These are phyloP conservation scores for Saturnispora serradocipensis DNA, from an alignment of 805 yeast genomes.

Conservation along the genomic window DNA sequence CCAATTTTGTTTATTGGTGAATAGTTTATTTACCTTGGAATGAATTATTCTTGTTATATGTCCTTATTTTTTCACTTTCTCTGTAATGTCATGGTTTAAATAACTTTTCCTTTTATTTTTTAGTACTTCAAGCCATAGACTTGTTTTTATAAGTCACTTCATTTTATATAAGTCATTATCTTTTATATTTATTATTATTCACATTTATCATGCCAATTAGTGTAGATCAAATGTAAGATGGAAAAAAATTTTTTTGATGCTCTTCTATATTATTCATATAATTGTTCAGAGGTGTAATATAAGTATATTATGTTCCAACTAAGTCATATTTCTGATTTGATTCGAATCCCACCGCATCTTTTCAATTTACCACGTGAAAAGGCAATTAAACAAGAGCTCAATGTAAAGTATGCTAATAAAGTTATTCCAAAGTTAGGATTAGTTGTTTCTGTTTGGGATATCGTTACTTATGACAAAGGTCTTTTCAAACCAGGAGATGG, in stretches of 20 bases:
- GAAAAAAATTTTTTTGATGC: conserved; percentile 2
- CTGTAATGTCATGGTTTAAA: neutral
- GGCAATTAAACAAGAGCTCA: conserved; percentile 72
- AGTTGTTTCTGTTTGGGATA: conserved; percentile 77
- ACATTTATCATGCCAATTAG: neutral
- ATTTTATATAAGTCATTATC: neutral
- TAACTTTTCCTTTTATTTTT: neutral
- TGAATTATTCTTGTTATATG: neutral
- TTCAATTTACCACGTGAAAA: conserved; percentile 64
- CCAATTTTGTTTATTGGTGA: neutral
- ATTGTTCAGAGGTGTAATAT: neutral
- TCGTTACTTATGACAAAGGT: conserved; percentile 78
- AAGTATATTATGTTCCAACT: conserved; percentile 65
- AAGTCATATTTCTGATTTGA: conserved; percentile 70
- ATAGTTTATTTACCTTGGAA: neutral
- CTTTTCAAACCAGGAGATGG: conserved; percentile 92
- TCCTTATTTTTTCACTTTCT: neutral
- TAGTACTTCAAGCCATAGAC: conserved; percentile 6
- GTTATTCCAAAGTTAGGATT: conserved; percentile 79
- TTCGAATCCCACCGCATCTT: conserved; percentile 80
- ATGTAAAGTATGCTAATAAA: conserved; percentile 77
- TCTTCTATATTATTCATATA: neutral
- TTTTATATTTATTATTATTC: conserved; percentile 1
- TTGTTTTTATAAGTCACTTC: neutral
- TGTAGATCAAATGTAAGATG: neutral